Base-by-base conservation (phyloP, 192 early-diverging fungal species). In the Dispira parvispora region DNA sequence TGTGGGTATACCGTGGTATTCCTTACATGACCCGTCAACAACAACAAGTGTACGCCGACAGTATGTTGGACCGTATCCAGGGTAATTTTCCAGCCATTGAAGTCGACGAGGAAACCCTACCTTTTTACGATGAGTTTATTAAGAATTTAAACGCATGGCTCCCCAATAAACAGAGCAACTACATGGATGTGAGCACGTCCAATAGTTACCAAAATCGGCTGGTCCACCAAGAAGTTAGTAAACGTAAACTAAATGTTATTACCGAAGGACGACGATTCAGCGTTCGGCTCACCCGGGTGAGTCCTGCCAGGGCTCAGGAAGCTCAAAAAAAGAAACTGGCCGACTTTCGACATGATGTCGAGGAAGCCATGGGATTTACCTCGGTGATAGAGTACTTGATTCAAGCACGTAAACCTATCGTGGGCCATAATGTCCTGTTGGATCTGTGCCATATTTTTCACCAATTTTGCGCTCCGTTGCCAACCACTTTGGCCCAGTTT, bases 381-480 rank as follows among this genome's bases (percentile, higher is more conserved):
- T 75, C 64, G 11, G 75, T 96, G 9, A 83, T 96, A 49, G 91
- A 96, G n/a, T 52, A 80, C 43, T 78, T 94, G 25, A 71, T 78
- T 23, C 69, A 77, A 26, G 69, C 85, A 0, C 77, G 81, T 45
- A 86, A 86, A 56, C 91, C 90, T 1, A 67, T 97, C 1, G 72
- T 94, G 28, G 90, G 88, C 25, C 94, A 98, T 69, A 98, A 98
- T 71, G 83, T 88, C 71, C 76, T 86, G 26, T 78, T 91, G 42
- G 94, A 98, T 71, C 53, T 94, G n/a, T 82, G 84, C 64, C 91
- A 92, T 42, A 81, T 84, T 0, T 72, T 80, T 27, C 76, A 85
- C 45, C 83, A 90, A 65, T 94, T 98, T 64, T 73, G 84, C 69
- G 65, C 73, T 44, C 71, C 78, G 26, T 71, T 94, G 20, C 91